Percentiles rank a stretch among this genome's conserved stretches.
These are phyloP conservation scores for Diaporthe longicolla DNA, from an alignment of 2,329 filamentous ascomycete species.

Conservation along the genomic window DNA sequence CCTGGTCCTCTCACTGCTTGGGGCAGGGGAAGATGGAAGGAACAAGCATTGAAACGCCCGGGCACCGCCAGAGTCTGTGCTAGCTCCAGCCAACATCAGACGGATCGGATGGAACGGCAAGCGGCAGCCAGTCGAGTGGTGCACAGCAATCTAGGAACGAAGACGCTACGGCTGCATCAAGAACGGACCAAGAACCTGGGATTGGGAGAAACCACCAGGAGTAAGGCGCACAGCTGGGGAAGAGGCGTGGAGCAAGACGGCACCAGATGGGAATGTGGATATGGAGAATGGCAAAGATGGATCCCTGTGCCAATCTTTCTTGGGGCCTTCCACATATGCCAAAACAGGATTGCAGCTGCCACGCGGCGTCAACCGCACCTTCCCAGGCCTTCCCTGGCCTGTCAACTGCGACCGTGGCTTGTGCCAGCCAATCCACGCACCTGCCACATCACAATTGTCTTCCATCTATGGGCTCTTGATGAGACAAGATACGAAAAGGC, in stretches of 20 bases:
- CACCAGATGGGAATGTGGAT: background rate
- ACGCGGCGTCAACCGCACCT: too few species aligned
- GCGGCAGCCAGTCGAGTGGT: background rate
- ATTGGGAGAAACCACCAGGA: background rate
- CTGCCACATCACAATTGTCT: too few species aligned
- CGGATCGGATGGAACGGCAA: slow-evolving; percentile 11
- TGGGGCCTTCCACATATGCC: too few species aligned
- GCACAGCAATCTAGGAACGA: background rate
- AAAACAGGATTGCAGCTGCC: too few species aligned
- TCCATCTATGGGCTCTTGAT: background rate
- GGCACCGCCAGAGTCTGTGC: background rate
- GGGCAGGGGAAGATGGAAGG: background rate
- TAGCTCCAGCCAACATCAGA: background rate
- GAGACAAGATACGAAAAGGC: background rate
- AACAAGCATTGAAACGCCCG: slow-evolving; percentile 14
- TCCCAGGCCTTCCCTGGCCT: too few species aligned
- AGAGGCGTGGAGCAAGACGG: background rate
- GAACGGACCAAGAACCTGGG: background rate
- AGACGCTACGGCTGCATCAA: background rate
- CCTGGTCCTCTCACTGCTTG: background rate
- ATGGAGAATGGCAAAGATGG: too few species aligned
- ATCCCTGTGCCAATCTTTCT: background rate
- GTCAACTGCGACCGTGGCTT: too few species aligned
- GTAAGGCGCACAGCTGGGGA: slow-evolving; percentile 11
- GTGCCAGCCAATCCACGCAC: too few species aligned